These are phyloP conservation scores for Dothideomycetidae sp. DNA, from an alignment of 2,329 filamentous ascomycete species.

Conservation along the genomic window DNA sequence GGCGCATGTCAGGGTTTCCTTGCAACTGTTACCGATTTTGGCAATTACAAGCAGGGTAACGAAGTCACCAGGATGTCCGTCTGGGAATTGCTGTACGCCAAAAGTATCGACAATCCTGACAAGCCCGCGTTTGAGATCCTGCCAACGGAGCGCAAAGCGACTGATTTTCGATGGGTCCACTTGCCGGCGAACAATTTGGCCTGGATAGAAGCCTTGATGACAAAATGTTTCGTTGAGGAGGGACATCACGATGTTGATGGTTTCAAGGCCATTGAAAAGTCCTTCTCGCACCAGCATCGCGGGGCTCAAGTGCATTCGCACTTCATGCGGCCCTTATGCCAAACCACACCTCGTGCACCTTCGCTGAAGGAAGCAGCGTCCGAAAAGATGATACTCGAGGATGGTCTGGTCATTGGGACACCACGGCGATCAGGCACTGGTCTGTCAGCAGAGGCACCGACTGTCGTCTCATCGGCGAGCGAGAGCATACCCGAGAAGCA, in stretches of 20 bases:
- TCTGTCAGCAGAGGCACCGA: conserved; percentile 1
- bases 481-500: conserved; percentile 4
- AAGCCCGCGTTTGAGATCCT: conserved; percentile 17
- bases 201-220: conserved; percentile 50
- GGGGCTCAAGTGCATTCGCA: conserved; percentile 44
- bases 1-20: conserved; percentile 17
- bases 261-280: conserved; percentile 48
- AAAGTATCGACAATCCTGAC: conserved; percentile 11
- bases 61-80: conserved; percentile 14
- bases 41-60: conserved; percentile 17
- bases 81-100: conserved; percentile 9
- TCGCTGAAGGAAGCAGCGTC: conserved; percentile 1
- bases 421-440: neutral
- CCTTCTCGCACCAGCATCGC: conserved; percentile 47
- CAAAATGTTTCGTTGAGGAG: conserved; percentile 50
- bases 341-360: conserved; percentile 28
- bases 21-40: conserved; percentile 14
- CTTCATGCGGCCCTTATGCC: conserved; percentile 47
- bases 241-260: conserved; percentile 47
- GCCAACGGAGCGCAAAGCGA: conserved; percentile 27
- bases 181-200: conserved; percentile 38
- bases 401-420: neutral
- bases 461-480: conserved; percentile 2
- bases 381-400: neutral
- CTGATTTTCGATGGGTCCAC: conserved; percentile 33